Evolutionary conservation across 2,329 filamentous ascomycete genomes (phyloP).

Genomic region (Diaporthe citrichinensis): DNA sequence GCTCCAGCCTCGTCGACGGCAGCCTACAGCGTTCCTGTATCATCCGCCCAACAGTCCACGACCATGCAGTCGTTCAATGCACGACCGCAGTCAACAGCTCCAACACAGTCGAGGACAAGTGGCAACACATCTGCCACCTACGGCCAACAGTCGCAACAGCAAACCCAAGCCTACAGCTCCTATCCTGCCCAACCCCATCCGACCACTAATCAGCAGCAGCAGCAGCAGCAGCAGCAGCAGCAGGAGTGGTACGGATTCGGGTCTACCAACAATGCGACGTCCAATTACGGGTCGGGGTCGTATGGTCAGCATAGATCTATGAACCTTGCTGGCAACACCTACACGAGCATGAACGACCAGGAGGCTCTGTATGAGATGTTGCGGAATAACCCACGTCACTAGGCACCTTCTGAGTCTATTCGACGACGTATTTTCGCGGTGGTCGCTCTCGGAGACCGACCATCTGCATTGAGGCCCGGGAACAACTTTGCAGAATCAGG

Average conservation of each 20-base stretch:
- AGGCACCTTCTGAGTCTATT: background rate
- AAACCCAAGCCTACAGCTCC: slow-evolving; percentile 46
- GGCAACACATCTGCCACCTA: slow-evolving; percentile 45
- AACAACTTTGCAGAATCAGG: background rate
- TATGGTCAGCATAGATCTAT: slow-evolving; percentile 46
- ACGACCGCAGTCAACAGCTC: slow-evolving; percentile 46
- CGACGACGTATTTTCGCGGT: background rate
- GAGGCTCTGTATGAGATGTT: slow-evolving; percentile 49
- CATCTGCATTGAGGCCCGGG: background rate
- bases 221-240: slow-evolving; percentile 46
- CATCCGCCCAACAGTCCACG: slow-evolving; percentile 43
- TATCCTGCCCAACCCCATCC: slow-evolving; percentile 48
- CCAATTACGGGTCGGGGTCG: slow-evolving; percentile 44
- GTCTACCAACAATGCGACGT: slow-evolving; percentile 44
- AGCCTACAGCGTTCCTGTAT: slow-evolving; percentile 44
- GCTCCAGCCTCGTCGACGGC: slow-evolving; percentile 43
- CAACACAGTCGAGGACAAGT: slow-evolving; percentile 44
- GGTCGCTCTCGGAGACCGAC: background rate
- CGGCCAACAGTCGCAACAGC: slow-evolving; percentile 48
- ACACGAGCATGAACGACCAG: slow-evolving; percentile 47
- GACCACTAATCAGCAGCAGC: slow-evolving; percentile 47
- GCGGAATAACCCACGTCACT: slow-evolving; percentile 36
- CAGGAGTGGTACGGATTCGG: slow-evolving; percentile 54
- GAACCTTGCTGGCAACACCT: slow-evolving; percentile 47
- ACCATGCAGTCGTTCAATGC: slow-evolving; percentile 45